Percentiles rank a stretch among this genome's conserved stretches.
Conservation (phyloP, 257 asterid genomes). For the Voacanga thouarsii region DNA sequence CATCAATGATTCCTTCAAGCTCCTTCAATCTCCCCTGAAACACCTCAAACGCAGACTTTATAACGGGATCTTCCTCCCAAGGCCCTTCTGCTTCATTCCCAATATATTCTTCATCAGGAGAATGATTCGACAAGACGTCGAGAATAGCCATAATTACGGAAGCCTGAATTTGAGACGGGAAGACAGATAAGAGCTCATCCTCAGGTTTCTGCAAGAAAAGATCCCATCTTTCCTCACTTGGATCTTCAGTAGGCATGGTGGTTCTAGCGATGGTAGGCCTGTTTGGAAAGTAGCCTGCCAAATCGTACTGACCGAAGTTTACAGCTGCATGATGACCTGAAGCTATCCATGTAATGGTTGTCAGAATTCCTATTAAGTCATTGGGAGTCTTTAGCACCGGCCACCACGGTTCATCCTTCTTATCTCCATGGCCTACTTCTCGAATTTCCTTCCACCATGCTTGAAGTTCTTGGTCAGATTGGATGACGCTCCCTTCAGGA, state of each 20-base stretch:
- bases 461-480: slow-evolving; percentile 59
- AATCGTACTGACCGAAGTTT: slow-evolving; percentile 72
- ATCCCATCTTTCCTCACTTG: slow-evolving; percentile 33
- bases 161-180: slow-evolving; percentile 74
- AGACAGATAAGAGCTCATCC: slow-evolving; percentile 39
- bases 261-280: slow-evolving; percentile 61
- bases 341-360: slow-evolving; percentile 66
- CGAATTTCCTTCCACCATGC: slow-evolving; percentile 77
- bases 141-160: slow-evolving; percentile 43
- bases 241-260: slow-evolving; percentile 63
- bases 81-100: slow-evolving; percentile 40
- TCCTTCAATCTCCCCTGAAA: slow-evolving; percentile 46
- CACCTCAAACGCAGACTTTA: slow-evolving; percentile 48
- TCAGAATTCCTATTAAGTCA: slow-evolving; percentile 47
- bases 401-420: slow-evolving; percentile 80
- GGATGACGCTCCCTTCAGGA: slow-evolving; percentile 28
- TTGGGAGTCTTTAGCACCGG: slow-evolving; percentile 46
- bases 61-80: slow-evolving; percentile 39
- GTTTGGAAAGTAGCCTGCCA: slow-evolving; percentile 66
- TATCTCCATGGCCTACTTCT: slow-evolving; percentile 67
- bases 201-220: slow-evolving; percentile 59
- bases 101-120: slow-evolving; percentile 80
- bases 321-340: slow-evolving; percentile 88
- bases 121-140: slow-evolving; percentile 66
- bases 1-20: slow-evolving; percentile 69